Evolutionary conservation across 164 flowering plant genomes (phyloP), one percentile per base, ranked within the genome.

Genomic region (grape (Vitis vinifera)): DNA sequence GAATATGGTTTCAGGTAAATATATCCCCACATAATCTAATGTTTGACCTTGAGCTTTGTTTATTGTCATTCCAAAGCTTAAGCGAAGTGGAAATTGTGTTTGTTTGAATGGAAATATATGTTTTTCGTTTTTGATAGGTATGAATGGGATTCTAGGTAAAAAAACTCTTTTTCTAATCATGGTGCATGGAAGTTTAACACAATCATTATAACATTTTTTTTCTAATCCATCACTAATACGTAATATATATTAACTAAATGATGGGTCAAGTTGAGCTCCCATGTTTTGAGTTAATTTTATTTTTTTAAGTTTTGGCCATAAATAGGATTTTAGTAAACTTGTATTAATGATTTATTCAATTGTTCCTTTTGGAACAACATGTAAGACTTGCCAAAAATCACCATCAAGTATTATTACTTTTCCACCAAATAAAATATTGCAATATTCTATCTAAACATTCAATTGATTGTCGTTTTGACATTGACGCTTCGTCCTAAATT

Each of bases 31-130:
- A 57, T 10, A 3, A 27, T 12, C 19, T 10, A 58, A 1, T 19
- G 64, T 58, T 59, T 68, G 63, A 5, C 63, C 71, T 68, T 68
- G 63, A n/a, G 53, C 30, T 63, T 63, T 63, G 6, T 63, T 63
- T 15, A 63, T 63, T 8, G 55, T 63, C 66, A 63, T 63, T 2
- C 63, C 55, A 58, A 68, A 68, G 23, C 55, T 9, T 7, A 58
- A n/a, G 0, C 51, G 19, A 11, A 68, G 14, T 57, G 63, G 30
- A 59, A 68, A 58, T 29, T 66, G 69, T 11, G 4, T 53, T 55
- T 60, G 52, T 55, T 66, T 53, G 27, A 66, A 55, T 10, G 31
- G 55, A 37, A 37, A 37, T 0, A 37, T 2, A 6, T 37, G 44
- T 37, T 37, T 37, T 37, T 37, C 44, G 7, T 37, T 37, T 37